Conservation (phyloP, 1,284 basidiomycete species). For the Schizophyllum commune region DNA sequence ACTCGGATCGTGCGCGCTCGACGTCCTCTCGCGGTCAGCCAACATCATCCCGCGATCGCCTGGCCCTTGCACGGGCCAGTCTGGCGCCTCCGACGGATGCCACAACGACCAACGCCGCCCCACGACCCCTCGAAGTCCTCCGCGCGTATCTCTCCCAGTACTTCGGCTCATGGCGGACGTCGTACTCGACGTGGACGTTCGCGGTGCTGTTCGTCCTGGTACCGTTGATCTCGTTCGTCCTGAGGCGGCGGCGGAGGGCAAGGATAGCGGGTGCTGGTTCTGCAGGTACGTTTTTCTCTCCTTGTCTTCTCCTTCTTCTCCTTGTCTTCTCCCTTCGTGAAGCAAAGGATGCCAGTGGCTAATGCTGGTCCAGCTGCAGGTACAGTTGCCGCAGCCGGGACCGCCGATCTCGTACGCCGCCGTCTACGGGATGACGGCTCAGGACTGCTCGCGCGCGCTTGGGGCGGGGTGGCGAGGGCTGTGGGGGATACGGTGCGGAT, state of each 20-base stretch:
- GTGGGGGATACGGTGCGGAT: constrained; percentile 64
- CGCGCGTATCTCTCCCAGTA: constrained; percentile 38
- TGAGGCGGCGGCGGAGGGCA: constrained; percentile 27
- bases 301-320: no score
- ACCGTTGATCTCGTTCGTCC: constrained; percentile 50
- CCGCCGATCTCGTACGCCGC: constrained; percentile 51
- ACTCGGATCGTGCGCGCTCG: constrained; percentile 14
- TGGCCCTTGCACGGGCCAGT: constrained; percentile 8
- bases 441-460: constrained; percentile 32
- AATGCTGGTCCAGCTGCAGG: no score
- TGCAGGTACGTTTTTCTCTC: background rate
- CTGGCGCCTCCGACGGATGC: constrained; percentile 7
- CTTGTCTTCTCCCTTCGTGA: no score
- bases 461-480: constrained; percentile 47
- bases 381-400: constrained; percentile 14
- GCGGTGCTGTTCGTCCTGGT: constrained; percentile 52
- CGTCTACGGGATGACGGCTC: constrained; percentile 35
- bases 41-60: constrained; percentile 3
- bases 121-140: constrained; percentile 27
- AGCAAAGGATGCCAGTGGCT: no score
- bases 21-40: constrained; percentile 4
- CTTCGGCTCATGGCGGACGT: constrained; percentile 36
- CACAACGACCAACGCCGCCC: background rate
- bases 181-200: constrained; percentile 27
- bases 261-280: constrained; percentile 12